Percentiles rank a stretch among this genome's conserved stretches.
Evolutionary conservation across 2,329 filamentous ascomycete genomes (phyloP).

Genomic region (Neonectria hederae): DNA sequence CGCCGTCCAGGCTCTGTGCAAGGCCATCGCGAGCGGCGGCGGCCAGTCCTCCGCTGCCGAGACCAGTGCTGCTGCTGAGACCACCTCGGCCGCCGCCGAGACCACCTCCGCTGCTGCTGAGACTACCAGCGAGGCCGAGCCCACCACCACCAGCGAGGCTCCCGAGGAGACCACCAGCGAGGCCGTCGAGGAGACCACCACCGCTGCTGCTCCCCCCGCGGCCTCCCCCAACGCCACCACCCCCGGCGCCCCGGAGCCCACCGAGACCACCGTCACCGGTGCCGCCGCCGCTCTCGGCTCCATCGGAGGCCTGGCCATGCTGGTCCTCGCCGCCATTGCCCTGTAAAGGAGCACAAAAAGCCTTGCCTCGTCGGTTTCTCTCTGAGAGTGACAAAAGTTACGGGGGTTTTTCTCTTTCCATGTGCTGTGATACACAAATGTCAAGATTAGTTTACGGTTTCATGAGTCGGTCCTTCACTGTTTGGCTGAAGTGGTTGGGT

Average conservation of each 20-base stretch:
- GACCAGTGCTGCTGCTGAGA: slow-evolving; percentile 16
- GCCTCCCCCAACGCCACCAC: slow-evolving; percentile 26
- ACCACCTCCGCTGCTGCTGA: slow-evolving; percentile 24
- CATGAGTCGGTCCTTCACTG: slow-evolving; percentile 15
- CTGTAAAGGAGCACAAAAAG: slow-evolving; percentile 44
- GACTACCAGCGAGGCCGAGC: slow-evolving; percentile 26
- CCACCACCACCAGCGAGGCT: slow-evolving; percentile 16
- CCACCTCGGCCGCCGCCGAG: slow-evolving; percentile 21
- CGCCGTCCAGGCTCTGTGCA: slow-evolving; percentile 49
- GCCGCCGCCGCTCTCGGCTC: slow-evolving; percentile 46
- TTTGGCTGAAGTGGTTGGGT: slow-evolving; percentile 10
- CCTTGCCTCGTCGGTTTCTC: neutral
- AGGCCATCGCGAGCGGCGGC: slow-evolving; percentile 18
- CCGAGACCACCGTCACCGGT: slow-evolving; percentile 30
- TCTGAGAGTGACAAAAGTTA: neutral
- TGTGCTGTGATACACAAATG: slow-evolving; percentile 1
- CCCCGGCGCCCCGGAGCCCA: neutral
- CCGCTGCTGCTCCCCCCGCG: slow-evolving; percentile 23
- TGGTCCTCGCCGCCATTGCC: slow-evolving; percentile 47
- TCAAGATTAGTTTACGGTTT: slow-evolving; percentile 18
- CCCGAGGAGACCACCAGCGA: slow-evolving; percentile 18
- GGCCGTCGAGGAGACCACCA: slow-evolving; percentile 25
- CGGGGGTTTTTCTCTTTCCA: neutral
- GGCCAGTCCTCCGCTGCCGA: slow-evolving; percentile 20
- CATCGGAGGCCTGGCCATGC: slow-evolving; percentile 47